Evolutionary conservation across 1,284 basidiomycete species (phyloP).

Genomic region (Ceratobasidium sp.): DNA sequence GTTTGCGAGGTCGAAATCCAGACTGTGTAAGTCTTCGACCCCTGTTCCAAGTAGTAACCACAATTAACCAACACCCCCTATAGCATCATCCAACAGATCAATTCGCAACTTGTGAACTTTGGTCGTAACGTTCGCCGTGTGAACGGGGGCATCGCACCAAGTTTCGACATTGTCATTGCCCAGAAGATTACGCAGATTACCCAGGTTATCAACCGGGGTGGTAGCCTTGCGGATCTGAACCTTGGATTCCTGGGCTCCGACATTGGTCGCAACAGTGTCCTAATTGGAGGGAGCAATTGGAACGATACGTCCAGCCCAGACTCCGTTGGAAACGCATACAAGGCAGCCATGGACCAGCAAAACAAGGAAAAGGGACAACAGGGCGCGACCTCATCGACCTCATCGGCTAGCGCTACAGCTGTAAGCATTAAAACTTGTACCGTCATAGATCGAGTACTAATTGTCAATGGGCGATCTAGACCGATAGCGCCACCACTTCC

Average conservation of each 20-base stretch:
- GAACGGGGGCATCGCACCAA: constrained; percentile 33
- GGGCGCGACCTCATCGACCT: background rate
- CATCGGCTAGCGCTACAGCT: background rate
- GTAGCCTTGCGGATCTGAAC: constrained; percentile 42
- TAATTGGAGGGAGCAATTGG: constrained; percentile 46
- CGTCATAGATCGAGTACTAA: background rate
- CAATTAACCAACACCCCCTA: background rate
- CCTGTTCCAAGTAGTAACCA: background rate
- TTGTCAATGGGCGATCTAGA: too few relatives aligned
- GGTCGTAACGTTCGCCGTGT: constrained; percentile 42
- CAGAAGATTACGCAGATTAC: constrained; percentile 43
- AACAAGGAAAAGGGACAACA: background rate
- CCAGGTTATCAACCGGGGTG: constrained; percentile 41
- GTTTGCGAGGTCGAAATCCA: constrained; percentile 47
- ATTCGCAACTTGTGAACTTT: constrained; percentile 44
- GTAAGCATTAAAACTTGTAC: background rate
- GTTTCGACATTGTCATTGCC: constrained; percentile 40
- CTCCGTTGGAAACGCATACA: constrained; percentile 42
- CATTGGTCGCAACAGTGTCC: constrained; percentile 45
- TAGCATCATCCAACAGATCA: constrained; percentile 44
- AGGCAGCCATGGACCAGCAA: constrained; percentile 2
- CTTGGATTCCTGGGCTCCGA: constrained; percentile 45
- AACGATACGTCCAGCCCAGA: constrained; percentile 44
- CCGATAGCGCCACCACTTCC: background rate
- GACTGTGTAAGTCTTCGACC: constrained; percentile 42